Conservation (phyloP, 2,329 filamentous ascomycete species). For the Colletotrichum chrysophilum region DNA sequence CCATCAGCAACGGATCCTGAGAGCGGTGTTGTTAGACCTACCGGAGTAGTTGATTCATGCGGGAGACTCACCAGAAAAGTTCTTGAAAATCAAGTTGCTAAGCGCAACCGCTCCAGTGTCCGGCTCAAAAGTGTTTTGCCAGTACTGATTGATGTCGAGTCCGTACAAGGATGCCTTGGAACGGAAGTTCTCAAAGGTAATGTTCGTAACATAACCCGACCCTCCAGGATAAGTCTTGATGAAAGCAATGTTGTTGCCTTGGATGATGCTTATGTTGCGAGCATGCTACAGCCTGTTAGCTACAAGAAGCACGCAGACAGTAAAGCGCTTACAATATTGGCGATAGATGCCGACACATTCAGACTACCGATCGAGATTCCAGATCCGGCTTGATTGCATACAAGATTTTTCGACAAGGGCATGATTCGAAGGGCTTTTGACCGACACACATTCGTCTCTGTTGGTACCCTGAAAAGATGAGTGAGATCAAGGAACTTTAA, state of each 20-base stretch:
- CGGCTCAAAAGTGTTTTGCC: not conserved
- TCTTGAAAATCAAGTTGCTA: not conserved
- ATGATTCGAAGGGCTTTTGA: not conserved
- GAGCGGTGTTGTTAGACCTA: not conserved
- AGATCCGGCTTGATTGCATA: not conserved
- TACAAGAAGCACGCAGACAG: fast-evolving
- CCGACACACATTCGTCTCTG: not conserved
- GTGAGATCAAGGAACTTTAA: fast-evolving
- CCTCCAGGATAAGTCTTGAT: not conserved
- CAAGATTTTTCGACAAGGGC: not conserved
- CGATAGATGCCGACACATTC: not conserved
- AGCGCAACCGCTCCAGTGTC: not conserved
- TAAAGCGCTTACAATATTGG: not conserved
- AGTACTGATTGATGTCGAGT: not conserved
- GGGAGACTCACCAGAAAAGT: not conserved
- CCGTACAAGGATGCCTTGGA: not conserved
- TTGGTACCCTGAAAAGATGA: not conserved
- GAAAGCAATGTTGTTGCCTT: not conserved
- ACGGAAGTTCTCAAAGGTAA: not conserved
- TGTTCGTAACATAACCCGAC: not conserved
- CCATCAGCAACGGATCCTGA: not conserved
- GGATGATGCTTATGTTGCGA: not conserved
- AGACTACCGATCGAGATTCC: not conserved
- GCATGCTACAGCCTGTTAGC: not conserved
- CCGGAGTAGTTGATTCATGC: fast-evolving